These are phyloP conservation scores for Penicillium macrosclerotiorum DNA, from an alignment of 495 filamentous ascomycete species.

Conservation along the genomic window DNA sequence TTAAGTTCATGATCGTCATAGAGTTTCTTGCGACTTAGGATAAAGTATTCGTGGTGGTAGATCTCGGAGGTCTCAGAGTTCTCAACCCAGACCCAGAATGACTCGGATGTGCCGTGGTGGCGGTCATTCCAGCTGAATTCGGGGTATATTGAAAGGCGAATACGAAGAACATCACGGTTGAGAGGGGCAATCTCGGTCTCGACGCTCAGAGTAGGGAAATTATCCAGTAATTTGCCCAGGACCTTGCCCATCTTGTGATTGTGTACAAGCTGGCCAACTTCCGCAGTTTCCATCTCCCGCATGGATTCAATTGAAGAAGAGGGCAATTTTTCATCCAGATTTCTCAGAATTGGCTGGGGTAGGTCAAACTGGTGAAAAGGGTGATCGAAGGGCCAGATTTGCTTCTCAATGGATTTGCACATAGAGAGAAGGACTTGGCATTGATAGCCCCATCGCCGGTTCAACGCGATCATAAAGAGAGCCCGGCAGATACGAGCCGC, in stretches of 20 bases:
- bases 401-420: constrained; percentile 95
- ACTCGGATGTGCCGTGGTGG: constrained; percentile 91
- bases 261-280: constrained; percentile 90
- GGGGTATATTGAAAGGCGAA: constrained; percentile 78
- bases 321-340: constrained; percentile 75
- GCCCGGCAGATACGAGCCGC: constrained; percentile 90
- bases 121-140: constrained; percentile 96
- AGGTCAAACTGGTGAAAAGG: constrained; percentile 94
- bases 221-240: constrained; percentile 76
- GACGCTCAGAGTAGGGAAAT: constrained; percentile 87
- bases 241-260: constrained; percentile 81
- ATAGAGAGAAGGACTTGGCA: constrained; percentile 85
- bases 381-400: constrained; percentile 91
- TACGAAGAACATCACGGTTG: constrained; percentile 88
- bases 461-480: constrained; percentile 95
- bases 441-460: constrained; percentile 90
- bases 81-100: constrained; percentile 98
- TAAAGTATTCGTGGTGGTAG: constrained; percentile 96
- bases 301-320: constrained; percentile 73
- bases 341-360: constrained; percentile 74
- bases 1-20: constrained; percentile 94
- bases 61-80: constrained; percentile 97
- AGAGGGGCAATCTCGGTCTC: constrained; percentile 94
- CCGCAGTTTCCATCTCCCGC: constrained; percentile 85
- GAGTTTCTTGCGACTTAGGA: constrained; percentile 82